Percentiles rank a stretch among this genome's conserved stretches.
Conservation (phyloP, 345 rosid species). For the Hypericum androsaemum region DNA sequence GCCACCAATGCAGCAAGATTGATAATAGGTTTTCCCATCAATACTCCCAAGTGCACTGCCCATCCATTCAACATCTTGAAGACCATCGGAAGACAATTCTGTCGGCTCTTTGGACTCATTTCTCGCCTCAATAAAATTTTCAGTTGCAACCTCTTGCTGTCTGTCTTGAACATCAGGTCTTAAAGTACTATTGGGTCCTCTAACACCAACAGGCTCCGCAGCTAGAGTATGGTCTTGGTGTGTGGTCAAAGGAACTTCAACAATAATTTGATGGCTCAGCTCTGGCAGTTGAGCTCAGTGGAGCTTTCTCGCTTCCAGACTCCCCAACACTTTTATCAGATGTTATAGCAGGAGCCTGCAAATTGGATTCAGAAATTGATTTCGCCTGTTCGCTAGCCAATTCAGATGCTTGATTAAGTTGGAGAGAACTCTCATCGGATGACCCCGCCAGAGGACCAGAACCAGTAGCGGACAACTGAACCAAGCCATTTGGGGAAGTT, state of each 20-base stretch:
- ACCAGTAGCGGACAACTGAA: constrained; percentile 13
- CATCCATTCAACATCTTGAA: constrained; percentile 32
- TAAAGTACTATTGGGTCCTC: constrained; percentile 11
- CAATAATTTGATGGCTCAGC: constrained; percentile 16
- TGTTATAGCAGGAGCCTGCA: constrained; percentile 14
- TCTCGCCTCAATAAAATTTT: constrained; percentile 21
- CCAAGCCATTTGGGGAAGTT: constrained; percentile 14
- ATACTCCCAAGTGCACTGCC: constrained; percentile 24
- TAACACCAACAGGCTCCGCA: constrained; percentile 14
- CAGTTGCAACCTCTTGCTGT: constrained; percentile 18
- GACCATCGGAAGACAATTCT: constrained; percentile 17
- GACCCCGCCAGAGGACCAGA: constrained; percentile 17
- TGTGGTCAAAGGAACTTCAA: constrained; percentile 19
- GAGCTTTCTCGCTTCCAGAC: constrained; percentile 17
- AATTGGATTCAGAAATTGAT: constrained; percentile 16
- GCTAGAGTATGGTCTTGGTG: constrained; percentile 5
- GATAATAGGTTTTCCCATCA: constrained; percentile 41
- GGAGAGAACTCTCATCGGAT: constrained; percentile 8
- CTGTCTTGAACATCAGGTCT: constrained; percentile 12
- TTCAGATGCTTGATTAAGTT: constrained; percentile 11
- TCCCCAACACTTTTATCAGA: constrained; percentile 11
- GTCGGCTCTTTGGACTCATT: constrained; percentile 8
- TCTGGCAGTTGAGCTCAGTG: constrained; percentile 6
- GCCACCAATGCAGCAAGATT: constrained; percentile 44
- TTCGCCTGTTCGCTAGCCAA: constrained; percentile 14